A percentile compares a stretch with the other conserved stretches of the same genome.
Conservation (phyloP, 2,329 filamentous ascomycete species). For the Neofusicoccum parvum region DNA sequence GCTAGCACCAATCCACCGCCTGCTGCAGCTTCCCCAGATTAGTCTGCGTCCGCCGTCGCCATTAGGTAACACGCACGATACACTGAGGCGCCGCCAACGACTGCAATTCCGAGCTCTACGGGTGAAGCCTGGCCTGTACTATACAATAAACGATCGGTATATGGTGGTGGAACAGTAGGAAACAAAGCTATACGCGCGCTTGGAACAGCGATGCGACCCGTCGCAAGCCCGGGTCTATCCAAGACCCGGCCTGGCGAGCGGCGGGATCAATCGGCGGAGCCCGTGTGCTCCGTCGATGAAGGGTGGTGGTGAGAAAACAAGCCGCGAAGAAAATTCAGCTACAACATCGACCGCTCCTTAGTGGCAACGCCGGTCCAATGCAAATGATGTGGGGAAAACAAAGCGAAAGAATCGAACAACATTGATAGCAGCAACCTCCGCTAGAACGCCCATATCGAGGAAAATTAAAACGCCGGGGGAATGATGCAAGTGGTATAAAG, state of each 20-base stretch:
- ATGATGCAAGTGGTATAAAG: constrained; percentile 22
- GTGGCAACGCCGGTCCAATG: constrained; percentile 17
- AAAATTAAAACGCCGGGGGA: constrained; percentile 16
- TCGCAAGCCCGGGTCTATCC: background rate
- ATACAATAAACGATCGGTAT: constrained; percentile 22
- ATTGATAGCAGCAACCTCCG: background rate
- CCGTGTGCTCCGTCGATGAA: background rate
- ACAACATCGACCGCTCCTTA: constrained; percentile 5
- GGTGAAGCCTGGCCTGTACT: constrained; percentile 16
- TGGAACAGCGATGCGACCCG: background rate
- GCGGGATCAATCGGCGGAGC: background rate
- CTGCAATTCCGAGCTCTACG: constrained; percentile 17
- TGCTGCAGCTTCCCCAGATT: constrained; percentile 10
- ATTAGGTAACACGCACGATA: constrained; percentile 11
- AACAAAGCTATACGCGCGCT: background rate
- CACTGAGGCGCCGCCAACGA: background rate
- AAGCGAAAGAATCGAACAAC: constrained; percentile 11
- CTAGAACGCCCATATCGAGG: constrained; percentile 16
- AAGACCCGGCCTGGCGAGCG: background rate
- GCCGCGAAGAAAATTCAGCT: background rate
- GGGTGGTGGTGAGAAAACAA: background rate
- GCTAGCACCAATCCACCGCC: background rate
- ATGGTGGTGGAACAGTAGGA: background rate
- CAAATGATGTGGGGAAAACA: constrained; percentile 16
- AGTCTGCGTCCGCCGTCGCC: background rate